These are phyloP conservation scores for Cladosporium velox DNA, from an alignment of 2,329 filamentous ascomycete genomes.

Conservation along the genomic window DNA sequence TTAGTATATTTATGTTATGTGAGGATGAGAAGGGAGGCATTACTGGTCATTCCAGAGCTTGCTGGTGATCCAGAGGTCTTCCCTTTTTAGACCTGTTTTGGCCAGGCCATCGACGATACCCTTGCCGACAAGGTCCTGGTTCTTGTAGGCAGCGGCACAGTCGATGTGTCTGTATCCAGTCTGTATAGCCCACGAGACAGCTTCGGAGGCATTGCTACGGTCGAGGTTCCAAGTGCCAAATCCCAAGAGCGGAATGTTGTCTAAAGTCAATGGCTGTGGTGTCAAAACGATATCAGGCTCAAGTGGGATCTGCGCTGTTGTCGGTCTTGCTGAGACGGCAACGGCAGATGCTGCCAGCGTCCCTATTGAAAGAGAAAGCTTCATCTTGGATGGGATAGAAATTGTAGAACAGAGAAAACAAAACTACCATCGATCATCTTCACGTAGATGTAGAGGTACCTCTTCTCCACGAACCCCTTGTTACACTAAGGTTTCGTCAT, in stretches of 20 bases:
- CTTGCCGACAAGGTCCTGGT: conserved; percentile 47
- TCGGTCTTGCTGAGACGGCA: conserved; percentile 21
- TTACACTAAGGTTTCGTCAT: conserved; percentile 13
- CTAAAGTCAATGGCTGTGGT: conserved; percentile 30
- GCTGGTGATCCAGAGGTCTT: conserved; percentile 43
- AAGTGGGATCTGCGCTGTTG: conserved; percentile 32
- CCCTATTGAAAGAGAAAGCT: conserved; percentile 22
- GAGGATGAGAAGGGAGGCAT: not conserved
- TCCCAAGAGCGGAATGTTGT: conserved; percentile 38
- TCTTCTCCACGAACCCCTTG: conserved; percentile 18
- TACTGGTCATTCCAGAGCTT: conserved; percentile 44
- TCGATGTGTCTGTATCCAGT: conserved; percentile 59
- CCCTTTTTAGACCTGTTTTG: conserved; percentile 36
- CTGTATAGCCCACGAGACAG: conserved; percentile 44
- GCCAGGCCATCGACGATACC: conserved; percentile 43
- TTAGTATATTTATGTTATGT: conserved; percentile 7
- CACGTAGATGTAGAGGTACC: not conserved
- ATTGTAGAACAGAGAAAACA: not conserved
- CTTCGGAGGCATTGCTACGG: conserved; percentile 38
- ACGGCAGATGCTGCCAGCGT: conserved; percentile 27
- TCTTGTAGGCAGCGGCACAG: conserved; percentile 47
- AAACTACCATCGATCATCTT: not conserved
- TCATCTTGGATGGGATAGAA: not conserved
- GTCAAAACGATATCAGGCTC: conserved; percentile 22
- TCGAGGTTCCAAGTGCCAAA: conserved; percentile 45